Conservation (phyloP, 768 basidiomycete genomes). For the Podaxis sp. region DNA sequence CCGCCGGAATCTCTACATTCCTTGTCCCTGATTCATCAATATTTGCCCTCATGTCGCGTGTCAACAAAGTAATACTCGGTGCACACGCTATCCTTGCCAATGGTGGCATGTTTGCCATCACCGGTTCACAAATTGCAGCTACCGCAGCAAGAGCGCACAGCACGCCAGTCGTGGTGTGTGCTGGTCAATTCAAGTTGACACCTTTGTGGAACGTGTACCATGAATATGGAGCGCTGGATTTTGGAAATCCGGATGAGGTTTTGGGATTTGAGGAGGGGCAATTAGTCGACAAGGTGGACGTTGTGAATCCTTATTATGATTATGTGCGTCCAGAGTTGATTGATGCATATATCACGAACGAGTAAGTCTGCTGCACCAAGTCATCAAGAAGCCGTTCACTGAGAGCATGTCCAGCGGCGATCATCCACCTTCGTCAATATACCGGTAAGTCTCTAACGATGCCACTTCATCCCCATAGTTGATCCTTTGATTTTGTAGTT, state of each 20-base stretch:
- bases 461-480: constrained; percentile 1
- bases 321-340: constrained; percentile 92
- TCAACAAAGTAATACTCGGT: constrained; percentile 94
- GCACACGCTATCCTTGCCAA: constrained; percentile 96
- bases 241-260: constrained; percentile 60
- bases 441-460: constrained; percentile 49
- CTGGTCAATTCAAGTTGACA: constrained; percentile 95
- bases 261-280: constrained; percentile 78
- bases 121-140: constrained; percentile 82
- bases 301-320: constrained; percentile 95
- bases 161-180: constrained; percentile 90
- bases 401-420: constrained; percentile 66
- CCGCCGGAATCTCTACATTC: constrained; percentile 87
- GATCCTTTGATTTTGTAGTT: constrained; percentile 34
- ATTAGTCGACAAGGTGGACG: constrained; percentile 85
- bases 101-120: constrained; percentile 90
- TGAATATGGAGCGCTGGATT: constrained; percentile 81
- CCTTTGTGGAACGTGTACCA: constrained; percentile 89
- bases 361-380: constrained; percentile 54
- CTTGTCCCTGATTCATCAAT: constrained; percentile 96
- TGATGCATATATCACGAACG: constrained; percentile 93
- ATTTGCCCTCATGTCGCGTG: constrained; percentile 93
- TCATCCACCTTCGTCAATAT: constrained; percentile 93
- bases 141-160: constrained; percentile 87
- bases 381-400: constrained; percentile 3